These are phyloP conservation scores for Aspergillus sp. DNA, from an alignment of 2,329 filamentous ascomycete species.

Conservation along the genomic window DNA sequence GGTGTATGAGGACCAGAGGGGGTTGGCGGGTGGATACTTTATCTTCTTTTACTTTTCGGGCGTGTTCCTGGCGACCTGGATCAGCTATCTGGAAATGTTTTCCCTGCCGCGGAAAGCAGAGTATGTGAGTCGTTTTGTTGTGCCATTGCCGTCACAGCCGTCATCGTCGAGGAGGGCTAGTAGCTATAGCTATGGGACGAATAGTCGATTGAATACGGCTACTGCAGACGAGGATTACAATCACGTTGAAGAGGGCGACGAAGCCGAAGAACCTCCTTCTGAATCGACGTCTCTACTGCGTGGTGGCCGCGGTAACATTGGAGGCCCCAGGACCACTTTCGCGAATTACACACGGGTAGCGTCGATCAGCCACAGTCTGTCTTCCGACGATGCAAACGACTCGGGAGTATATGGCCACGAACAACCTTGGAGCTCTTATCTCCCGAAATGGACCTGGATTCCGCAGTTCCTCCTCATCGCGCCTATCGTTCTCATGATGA, in stretches of 20 bases:
- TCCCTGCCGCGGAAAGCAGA: slow-evolving; percentile 63
- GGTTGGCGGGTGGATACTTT: slow-evolving; percentile 70
- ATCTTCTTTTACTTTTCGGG: slow-evolving; percentile 72
- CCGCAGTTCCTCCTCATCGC: slow-evolving; percentile 75
- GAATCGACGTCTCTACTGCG: slow-evolving; percentile 54
- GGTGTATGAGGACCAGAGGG: slow-evolving; percentile 66
- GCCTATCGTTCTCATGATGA: slow-evolving; percentile 68
- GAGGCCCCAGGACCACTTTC: slow-evolving; percentile 44
- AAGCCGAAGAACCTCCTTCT: slow-evolving; percentile 38
- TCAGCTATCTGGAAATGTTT: slow-evolving; percentile 75
- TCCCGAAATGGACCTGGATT: slow-evolving; percentile 82
- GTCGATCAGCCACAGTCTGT: slow-evolving; percentile 13
- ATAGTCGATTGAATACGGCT: slow-evolving; percentile 38
- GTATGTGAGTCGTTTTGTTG: slow-evolving; percentile 54
- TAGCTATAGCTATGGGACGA: slow-evolving; percentile 16
- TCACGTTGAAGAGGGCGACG: slow-evolving; percentile 18
- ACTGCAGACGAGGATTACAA: slow-evolving; percentile 33
- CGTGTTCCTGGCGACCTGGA: slow-evolving; percentile 64
- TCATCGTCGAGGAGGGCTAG: slow-evolving; percentile 26
- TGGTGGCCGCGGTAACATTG: slow-evolving; percentile 20
- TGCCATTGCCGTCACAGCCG: slow-evolving; percentile 25
- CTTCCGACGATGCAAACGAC: slow-evolving; percentile 19
- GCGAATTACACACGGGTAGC: slow-evolving; percentile 44
- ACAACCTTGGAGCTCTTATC: slow-evolving; percentile 73
- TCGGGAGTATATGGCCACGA: slow-evolving; percentile 55